A percentile compares a stretch with the other conserved stretches of the same genome.
These are phyloP conservation scores for Phylloporus gajari DNA, from an alignment of 1,284 basidiomycete genomes.

Conservation along the genomic window DNA sequence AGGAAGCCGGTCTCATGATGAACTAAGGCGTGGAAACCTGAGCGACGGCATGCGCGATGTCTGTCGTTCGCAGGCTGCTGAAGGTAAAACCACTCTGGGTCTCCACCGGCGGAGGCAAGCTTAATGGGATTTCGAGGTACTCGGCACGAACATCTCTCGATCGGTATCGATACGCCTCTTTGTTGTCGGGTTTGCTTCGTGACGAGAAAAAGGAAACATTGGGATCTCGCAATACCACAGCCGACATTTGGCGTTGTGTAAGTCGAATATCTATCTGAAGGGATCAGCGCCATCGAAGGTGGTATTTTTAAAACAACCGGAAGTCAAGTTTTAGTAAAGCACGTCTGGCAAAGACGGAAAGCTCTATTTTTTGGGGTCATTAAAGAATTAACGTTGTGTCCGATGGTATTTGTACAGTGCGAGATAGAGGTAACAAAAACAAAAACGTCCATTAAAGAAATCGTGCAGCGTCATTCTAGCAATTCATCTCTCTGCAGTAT, in stretches of 20 bases:
- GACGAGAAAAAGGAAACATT: constrained; percentile 45
- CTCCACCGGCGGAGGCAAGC: constrained; percentile 56
- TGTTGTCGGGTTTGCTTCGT: neutral
- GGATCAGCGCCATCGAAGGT: constrained; percentile 32
- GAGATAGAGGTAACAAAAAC: no score
- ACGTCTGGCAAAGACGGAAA: no score
- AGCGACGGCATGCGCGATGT: constrained; percentile 49
- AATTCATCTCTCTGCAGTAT: constrained; percentile 12
- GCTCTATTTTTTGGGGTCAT: no score
- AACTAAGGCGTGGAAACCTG: constrained; percentile 40
- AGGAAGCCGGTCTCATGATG: neutral
- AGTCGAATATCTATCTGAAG: constrained; percentile 19
- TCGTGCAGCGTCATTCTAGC: neutral
- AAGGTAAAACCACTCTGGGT: constrained; percentile 57
- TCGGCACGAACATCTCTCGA: constrained; percentile 47
- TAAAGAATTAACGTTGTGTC: neutral
- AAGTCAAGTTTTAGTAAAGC: constrained; percentile 32
- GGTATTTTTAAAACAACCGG: constrained; percentile 40
- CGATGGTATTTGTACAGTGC: neutral
- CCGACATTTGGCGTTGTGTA: constrained; percentile 51
- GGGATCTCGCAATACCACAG: constrained; percentile 47
- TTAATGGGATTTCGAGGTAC: constrained; percentile 50
- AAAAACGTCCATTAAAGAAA: neutral
- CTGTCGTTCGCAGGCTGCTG: constrained; percentile 50
- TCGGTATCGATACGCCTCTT: constrained; percentile 45